phyloP scores from a whole-genome alignment of 2,329 filamentous ascomycete genomes.

The Colletotrichum agaves region DNA sequence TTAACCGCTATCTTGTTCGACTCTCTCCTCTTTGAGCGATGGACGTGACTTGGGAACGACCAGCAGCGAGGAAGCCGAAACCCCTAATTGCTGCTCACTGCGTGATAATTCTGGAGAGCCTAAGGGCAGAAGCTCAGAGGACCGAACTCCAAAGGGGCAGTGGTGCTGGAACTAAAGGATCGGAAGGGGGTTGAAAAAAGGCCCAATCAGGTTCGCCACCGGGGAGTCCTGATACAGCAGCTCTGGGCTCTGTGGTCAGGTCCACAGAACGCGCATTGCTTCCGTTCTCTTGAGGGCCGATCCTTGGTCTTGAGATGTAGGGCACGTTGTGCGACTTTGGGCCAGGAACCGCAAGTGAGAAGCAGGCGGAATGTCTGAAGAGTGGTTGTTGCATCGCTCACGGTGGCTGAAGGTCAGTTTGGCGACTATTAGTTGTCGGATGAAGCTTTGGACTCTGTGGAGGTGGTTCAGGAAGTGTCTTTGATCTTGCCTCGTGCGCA shows the following conservation, averaged over 20 bases:
- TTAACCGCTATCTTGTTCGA: background rate
- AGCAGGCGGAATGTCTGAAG: constrained; percentile 26
- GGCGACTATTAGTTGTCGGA: background rate
- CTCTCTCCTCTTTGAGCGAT: background rate
- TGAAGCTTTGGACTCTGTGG: constrained; percentile 9
- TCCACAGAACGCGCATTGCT: constrained; percentile 13
- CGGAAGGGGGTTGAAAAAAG: constrained; percentile 16
- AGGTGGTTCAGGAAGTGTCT: constrained; percentile 16
- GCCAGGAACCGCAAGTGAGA: background rate
- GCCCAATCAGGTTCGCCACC: constrained; percentile 26
- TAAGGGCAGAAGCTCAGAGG: constrained; percentile 17
- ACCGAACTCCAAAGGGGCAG: background rate
- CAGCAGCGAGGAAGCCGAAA: background rate
- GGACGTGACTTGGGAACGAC: background rate
- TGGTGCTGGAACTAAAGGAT: background rate
- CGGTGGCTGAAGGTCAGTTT: background rate
- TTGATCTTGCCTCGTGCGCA: constrained; percentile 17
- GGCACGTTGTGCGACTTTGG: constrained; percentile 18
- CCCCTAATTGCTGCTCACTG: constrained; percentile 10
- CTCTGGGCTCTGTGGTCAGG: background rate
- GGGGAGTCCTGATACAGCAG: constrained; percentile 25
- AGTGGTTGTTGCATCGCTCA: background rate
- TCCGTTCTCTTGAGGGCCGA: background rate
- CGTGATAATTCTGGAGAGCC: constrained; percentile 18
- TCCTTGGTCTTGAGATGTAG: constrained; percentile 31